A percentile compares a stretch with the other conserved stretches of the same genome.
Conservation (phyloP, 225 moss, liverwort and hornwort species). For the Thuidium tamariscinum region DNA sequence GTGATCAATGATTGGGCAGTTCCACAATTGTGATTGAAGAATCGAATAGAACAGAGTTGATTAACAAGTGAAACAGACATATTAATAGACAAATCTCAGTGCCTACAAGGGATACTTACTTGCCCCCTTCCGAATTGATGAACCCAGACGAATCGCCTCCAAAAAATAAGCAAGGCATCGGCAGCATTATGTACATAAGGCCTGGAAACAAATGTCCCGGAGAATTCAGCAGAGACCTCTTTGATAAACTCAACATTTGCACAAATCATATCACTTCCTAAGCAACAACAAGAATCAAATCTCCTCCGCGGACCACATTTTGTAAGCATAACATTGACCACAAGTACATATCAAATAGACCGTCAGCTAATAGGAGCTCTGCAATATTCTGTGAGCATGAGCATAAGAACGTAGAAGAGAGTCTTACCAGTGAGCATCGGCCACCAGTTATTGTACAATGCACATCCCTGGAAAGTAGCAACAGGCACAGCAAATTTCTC, state of each 20-base stretch:
- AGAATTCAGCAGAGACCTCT: background rate
- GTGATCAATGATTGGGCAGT: background rate
- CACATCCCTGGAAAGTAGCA: conserved; percentile 55
- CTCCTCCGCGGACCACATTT: background rate
- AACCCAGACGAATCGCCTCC: conserved; percentile 59
- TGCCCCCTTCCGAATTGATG: conserved; percentile 47
- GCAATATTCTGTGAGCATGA: background rate
- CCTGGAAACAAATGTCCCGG: conserved; percentile 27
- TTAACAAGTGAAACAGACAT: background rate
- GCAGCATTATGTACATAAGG: conserved; percentile 90
- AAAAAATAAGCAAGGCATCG: conserved; percentile 98
- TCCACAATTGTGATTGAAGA: background rate
- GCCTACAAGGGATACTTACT: conserved; percentile 46
- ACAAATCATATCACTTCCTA: background rate
- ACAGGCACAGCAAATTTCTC: background rate
- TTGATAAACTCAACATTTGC: background rate
- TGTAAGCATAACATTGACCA: background rate
- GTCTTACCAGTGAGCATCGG: conserved; percentile 83
- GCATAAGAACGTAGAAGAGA: background rate
- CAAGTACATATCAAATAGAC: background rate
- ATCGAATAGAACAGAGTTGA: background rate
- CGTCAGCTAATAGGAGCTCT: background rate
- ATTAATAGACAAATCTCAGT: background rate
- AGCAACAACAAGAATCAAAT: background rate
- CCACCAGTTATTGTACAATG: conserved; percentile 96